phyloP scores from a whole-genome alignment of 129 eudicot genomes.

The Ambrosia artemisiifolia region DNA sequence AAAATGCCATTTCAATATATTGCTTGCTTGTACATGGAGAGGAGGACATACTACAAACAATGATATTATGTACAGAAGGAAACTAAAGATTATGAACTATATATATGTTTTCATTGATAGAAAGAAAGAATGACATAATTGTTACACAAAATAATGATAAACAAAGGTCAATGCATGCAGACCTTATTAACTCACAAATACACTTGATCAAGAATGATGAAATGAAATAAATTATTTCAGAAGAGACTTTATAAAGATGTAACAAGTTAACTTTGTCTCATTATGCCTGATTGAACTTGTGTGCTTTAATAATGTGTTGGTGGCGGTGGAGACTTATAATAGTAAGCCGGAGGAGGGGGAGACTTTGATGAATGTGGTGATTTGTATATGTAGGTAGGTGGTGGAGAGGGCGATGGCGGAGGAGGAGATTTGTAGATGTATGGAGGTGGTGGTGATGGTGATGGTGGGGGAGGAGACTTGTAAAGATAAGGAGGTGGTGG shows the following conservation, averaged over 20 bases:
- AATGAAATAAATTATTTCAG: not conserved
- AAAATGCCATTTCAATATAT: too few species aligned
- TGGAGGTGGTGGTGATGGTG: slow-evolving; percentile 7
- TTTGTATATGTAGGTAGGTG: not conserved
- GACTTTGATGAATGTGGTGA: slow-evolving; percentile 15
- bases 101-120: not conserved
- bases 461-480: slow-evolving; percentile 21
- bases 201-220: slow-evolving; percentile 9
- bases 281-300: not conserved
- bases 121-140: not conserved
- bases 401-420: not conserved
- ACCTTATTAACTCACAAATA: slow-evolving; percentile 5
- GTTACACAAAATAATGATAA: not conserved
- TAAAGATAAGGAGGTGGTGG: slow-evolving; percentile 11
- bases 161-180: not conserved
- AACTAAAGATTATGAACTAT: not conserved
- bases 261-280: not conserved
- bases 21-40: too few species aligned
- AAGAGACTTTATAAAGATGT: not conserved
- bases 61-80: not conserved
- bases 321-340: slow-evolving; percentile 14
- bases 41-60: not conserved
- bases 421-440: slow-evolving; percentile 1
- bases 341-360: slow-evolving; percentile 15
- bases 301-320: slow-evolving; percentile 17